These are phyloP conservation scores for Chytriomyces sp. DNA, from an alignment of 192 early-diverging fungal species.

Conservation along the genomic window DNA sequence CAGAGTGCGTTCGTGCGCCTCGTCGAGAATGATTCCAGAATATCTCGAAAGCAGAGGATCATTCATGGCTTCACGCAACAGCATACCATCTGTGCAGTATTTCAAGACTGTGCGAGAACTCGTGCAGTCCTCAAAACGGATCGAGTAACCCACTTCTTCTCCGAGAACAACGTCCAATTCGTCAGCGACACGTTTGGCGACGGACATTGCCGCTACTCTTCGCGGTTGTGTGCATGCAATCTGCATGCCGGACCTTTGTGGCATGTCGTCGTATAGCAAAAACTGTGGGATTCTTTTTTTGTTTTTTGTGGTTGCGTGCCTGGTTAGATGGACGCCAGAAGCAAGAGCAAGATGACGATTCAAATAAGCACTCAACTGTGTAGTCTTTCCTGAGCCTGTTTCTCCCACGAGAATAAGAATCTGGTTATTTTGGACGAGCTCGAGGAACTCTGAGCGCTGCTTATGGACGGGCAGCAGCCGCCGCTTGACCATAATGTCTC, in stretches of 20 bases:
- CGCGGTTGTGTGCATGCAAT: conserved; percentile 99
- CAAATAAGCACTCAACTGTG: conserved; percentile 70
- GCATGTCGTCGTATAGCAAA: conserved; percentile 87
- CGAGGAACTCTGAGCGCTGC: conserved; percentile 89
- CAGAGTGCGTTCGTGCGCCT: conserved; percentile 93
- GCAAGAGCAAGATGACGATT: not conserved
- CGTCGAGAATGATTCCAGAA: conserved; percentile 96
- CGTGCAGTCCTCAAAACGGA: conserved; percentile 98
- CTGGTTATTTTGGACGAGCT: conserved; percentile 92
- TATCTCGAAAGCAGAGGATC: conserved; percentile 87
- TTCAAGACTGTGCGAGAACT: conserved; percentile 83
- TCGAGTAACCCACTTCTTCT: conserved; percentile 95
- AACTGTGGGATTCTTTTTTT: conserved; percentile 87
- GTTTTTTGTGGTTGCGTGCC: too few species aligned
- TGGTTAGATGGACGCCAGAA: not conserved
- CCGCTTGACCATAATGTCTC: conserved; percentile 82
- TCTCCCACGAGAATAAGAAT: conserved; percentile 95
- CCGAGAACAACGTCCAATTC: conserved; percentile 95
- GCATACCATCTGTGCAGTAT: conserved; percentile 99
- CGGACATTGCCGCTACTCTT: conserved; percentile 99
- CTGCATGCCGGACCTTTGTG: conserved; percentile 81
- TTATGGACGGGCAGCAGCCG: conserved; percentile 92
- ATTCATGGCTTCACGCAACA: conserved; percentile 95
- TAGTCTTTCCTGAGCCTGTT: conserved; percentile 83
- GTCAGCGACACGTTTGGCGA: conserved; percentile 97